Evolutionary conservation across 345 rosid genomes (phyloP), one percentile per base, ranked within the genome.

Genomic region (Laguncularia racemosa): DNA sequence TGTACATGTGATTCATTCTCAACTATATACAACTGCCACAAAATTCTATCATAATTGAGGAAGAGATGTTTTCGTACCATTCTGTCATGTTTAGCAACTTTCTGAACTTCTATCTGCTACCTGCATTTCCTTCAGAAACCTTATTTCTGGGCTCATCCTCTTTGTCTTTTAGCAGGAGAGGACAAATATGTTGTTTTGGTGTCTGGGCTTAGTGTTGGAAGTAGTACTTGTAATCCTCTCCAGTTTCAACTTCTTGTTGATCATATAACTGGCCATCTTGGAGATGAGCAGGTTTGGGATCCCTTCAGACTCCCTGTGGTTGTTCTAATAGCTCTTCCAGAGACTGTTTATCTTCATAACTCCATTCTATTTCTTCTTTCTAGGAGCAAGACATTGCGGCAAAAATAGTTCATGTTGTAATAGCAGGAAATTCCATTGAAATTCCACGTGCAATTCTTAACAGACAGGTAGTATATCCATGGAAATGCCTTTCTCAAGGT

Each of bases 361-460:
- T 33, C 40, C 40, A 33, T 33, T 33, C 40, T 33, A 33, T 33
- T 33, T 33, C 40, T 33, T 33, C 54, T 69, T 62, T 54, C 47
- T 76, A 89, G 99, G 96, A 82, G 53, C 93, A 80, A 79, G 73
- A 73, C 38, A 68, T 80, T 77, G 95, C 92, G 54, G 86, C 96
- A 19, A 71, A 81, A 63, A 89, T 93, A 74, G 99, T 87, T 52
- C 89, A 78, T 73, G 83, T 89, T 52, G 78, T 93, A 50, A 78
- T 89, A 79, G 97, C 96, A 52, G 99, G 99, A 65, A 87, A 85
- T 81, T 87, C 89, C 21, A 81, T 89, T 73, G 96, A 93, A 68
- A 75, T 89, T 71, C 85, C 96, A 2, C 68, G 46, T 46, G 86
- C 72, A 70, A 77, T 88, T 63, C 81, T 89, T 45, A 85, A 64